Evolutionary conservation across 768 basidiomycete species (phyloP), one percentile per base, ranked within the genome.

Genomic region (Amanita pallidorosea): DNA sequence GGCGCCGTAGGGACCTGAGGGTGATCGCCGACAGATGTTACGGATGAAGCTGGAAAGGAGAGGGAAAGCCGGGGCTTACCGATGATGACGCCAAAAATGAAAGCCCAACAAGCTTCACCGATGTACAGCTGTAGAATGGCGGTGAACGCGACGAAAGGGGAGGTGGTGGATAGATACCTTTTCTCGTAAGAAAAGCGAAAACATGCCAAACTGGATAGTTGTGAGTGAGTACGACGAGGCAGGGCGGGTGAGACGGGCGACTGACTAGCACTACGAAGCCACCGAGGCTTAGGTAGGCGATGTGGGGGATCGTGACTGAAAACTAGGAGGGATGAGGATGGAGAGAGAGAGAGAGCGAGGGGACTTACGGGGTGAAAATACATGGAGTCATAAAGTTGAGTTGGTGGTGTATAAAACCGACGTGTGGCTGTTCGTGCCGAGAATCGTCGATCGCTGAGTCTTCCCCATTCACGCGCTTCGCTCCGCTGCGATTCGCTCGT

Each of bases 21-120:
- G n/a, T n/a, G n/a, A n/a, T n/a, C n/a, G n/a, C n/a, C n/a, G n/a
- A n/a, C 0, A 7, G 18, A 40, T 46, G 54, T 34, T 37, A 35
- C 49, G 6, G 8, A 35, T 13, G 31, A 37, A 9, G 13, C 17
- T 18, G 15, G 18, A 55, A 47, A 23, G 49, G 45, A 18, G 18
- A 45, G 33, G 31, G 9, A 31, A 8, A 29, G 8, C 43, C 50
- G n/a, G 42, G 13, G 64, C 77, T 54, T 62, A 79, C 86, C 92
- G 46, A 95, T 83, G 56, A 93, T 84, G 60, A 97, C 85, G 11
- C 92, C 91, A 59, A 95, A 90, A 31, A 95, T 63, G 58, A 96
- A 96, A 0, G 95, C 93, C 80, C 90, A 89, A 57, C 88, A 88
- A 12, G 96, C 93, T 74, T 99, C 96, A 54, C 96, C 96, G 52